Evolutionary conservation across 306 rosid genomes (phyloP).

Genomic region (Ammopiptanthus mongolicus): DNA sequence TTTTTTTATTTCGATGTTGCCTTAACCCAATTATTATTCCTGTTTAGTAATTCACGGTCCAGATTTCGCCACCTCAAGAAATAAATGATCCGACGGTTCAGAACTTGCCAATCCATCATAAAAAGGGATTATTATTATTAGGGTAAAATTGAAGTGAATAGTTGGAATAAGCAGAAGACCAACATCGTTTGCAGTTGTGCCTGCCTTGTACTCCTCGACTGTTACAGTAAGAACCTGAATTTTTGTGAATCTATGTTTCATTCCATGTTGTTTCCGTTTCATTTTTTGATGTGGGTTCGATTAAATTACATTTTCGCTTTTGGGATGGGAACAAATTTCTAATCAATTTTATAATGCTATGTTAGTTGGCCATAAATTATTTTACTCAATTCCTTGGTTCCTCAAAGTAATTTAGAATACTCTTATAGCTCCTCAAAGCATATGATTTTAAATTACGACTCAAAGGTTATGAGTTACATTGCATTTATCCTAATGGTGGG

Average conservation of each 20-base stretch:
- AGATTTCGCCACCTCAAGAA: slow-evolving; percentile 15
- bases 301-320: neutral
- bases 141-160: neutral
- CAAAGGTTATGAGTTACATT: too few species aligned
- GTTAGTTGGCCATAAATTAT: neutral
- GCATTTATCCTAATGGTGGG: too few species aligned
- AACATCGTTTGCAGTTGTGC: neutral
- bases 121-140: neutral
- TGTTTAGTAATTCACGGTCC: neutral
- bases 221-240: neutral
- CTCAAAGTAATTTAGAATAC: too few species aligned
- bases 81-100: neutral
- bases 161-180: neutral
- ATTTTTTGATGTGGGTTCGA: neutral
- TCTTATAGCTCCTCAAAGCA: too few species aligned
- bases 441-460: neutral
- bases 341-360: too few species aligned
- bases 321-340: neutral
- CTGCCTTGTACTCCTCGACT: neutral
- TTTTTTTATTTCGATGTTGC: neutral
- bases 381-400: neutral
- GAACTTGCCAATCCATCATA: neutral
- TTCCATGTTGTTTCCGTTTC: neutral
- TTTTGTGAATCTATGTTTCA: neutral
- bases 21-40: neutral